phyloP scores from a whole-genome alignment of 805 yeast species.

The Hanseniaspora valbyensis region DNA sequence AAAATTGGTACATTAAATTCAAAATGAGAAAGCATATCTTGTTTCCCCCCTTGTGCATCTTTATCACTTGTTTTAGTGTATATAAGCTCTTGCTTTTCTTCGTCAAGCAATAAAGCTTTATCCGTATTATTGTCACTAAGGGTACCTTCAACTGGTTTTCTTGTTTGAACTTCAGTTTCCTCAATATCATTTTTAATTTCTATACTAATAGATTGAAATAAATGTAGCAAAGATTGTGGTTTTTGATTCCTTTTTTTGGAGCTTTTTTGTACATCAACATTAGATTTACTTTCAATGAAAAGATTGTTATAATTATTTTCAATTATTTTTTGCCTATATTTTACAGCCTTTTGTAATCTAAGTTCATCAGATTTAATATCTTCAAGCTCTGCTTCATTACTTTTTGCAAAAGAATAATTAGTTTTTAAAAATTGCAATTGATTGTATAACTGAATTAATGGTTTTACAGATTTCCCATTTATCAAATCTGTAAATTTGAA shows the following conservation, averaged over 20 bases:
- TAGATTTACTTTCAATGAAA: neutral
- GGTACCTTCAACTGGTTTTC: neutral
- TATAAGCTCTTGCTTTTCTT: neutral
- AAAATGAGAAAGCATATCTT: neutral
- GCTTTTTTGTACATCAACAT: neutral
- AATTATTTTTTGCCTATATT: conserved; percentile 8
- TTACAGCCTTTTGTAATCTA: conserved; percentile 16
- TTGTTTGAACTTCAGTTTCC: neutral
- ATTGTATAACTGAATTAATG: conserved; percentile 27
- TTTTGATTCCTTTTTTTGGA: neutral
- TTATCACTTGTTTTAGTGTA: neutral
- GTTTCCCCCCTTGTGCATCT: neutral
- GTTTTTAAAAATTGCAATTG: conserved; percentile 20
- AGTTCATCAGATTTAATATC: conserved; percentile 7
- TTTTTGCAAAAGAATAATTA: neutral
- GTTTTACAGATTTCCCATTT: conserved; percentile 28
- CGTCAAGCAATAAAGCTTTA: neutral
- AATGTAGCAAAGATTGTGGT: conserved; percentile 2
- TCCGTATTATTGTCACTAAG: neutral
- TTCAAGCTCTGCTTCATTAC: conserved; percentile 2
- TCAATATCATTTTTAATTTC: neutral
- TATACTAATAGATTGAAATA: conserved; percentile 11
- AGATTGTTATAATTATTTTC: neutral
- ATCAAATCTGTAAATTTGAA: conserved; percentile 19
- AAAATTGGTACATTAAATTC: conserved; percentile 3